Base-by-base conservation (phyloP, 2,329 filamentous ascomycete genomes). In the Arthrobotrys pseudoclavata region DNA sequence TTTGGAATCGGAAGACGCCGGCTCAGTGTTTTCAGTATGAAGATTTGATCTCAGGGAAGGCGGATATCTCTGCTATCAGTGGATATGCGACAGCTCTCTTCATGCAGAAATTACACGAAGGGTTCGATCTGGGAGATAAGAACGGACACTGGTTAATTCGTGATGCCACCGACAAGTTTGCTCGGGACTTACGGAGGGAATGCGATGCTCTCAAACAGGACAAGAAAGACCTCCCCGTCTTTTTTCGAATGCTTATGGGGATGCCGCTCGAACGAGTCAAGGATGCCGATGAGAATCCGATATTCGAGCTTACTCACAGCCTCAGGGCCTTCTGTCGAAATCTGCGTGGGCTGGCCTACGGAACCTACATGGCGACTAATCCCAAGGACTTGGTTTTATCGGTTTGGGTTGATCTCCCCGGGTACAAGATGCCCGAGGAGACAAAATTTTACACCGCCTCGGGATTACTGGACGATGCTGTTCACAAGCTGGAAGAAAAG, bases 91-190 rank as follows among this genome's bases (percentile, higher is more conserved):
- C 74, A 4, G 74, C 74, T 4, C 40, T 77, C 24, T 77, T 77
- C 34, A 77, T 77, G 74, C 61, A 77, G 26, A 77, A 77, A 34
- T 22, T 77, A 26, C 53, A 77, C 45, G 74, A 77, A 57, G 74
- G 74, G 31, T 77, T 77, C 67, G 74, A 77, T 24, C 53, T 77
- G 18, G 45, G 67, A 2, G 74, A 77, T 29, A 48, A 71, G 26
- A 71, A 71, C 20, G 74, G 74, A 22, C 60, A 71, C 52, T 77
- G 67, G 67, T 45, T 77, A 18, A 77, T 77, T 42, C 67, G 55
- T 10, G 67, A 71, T 15, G 62, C 67, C n/a, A 71, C 74, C 34
- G 74, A 77, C 34, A 77, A 77, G 9, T 77, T 77, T 22, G 74
- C 67, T 10, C 50, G 67, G 9, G 74, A 77, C 37, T 9, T 77